phyloP scores from a whole-genome alignment of 1,139 yeast genomes.

The Yamadazyma dendronema region DNA sequence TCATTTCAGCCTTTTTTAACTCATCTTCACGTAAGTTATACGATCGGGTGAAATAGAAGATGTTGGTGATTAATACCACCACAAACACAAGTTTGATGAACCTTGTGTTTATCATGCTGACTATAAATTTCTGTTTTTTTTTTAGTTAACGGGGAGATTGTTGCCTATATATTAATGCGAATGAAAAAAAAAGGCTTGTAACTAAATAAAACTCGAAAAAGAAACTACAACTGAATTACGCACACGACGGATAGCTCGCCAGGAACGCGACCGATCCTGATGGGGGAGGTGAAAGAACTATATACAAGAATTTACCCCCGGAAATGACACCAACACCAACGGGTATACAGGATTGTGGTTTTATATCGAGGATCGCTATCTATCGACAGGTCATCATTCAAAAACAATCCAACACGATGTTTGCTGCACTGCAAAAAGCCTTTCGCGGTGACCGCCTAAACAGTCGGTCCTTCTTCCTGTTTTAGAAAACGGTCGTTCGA shows the following conservation, averaged over 20 bases:
- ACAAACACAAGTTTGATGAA: constrained; percentile 21
- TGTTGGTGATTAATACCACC: constrained; percentile 22
- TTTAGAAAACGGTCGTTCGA: background rate
- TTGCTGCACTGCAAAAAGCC: background rate
- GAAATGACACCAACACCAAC: too few relatives aligned
- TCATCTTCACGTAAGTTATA: constrained; percentile 20
- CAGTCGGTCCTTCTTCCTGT: background rate
- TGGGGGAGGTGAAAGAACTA: constrained; percentile 1
- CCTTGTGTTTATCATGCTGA: constrained; percentile 19
- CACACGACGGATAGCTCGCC: constrained; percentile 5
- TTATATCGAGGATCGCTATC: too few relatives aligned
- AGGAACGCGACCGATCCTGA: too few relatives aligned
- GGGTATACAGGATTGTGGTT: too few relatives aligned
- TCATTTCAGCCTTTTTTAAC: constrained; percentile 20
- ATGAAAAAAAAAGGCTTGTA: background rate
- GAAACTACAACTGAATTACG: background rate
- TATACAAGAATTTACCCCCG: too few relatives aligned
- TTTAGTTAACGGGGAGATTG: background rate
- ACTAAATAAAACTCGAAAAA: too few relatives aligned
- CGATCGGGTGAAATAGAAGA: constrained; percentile 22
- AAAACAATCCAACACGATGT: constrained; percentile 1
- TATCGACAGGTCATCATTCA: too few relatives aligned
- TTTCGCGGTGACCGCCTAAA: background rate
- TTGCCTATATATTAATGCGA: background rate
- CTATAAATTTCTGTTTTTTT: background rate